Percentiles rank a stretch among this genome's conserved stretches.
phyloP scores from a whole-genome alignment of 2,329 filamentous ascomycete genomes.

The Ascochyta viciae-villosae region DNA sequence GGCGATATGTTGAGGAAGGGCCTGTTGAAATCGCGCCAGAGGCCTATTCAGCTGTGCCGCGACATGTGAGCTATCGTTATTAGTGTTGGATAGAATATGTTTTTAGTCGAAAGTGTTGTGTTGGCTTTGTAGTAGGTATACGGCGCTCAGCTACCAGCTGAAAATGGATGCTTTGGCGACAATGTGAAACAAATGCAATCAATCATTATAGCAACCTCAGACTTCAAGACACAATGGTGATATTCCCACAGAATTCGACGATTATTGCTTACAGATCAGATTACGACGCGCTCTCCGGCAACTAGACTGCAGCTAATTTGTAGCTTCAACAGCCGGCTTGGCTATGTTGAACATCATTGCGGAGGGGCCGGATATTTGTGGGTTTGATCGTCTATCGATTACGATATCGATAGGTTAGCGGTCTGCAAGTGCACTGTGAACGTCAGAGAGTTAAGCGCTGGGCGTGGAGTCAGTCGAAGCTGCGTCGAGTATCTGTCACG shows the following conservation, averaged over 20 bases:
- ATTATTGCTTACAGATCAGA: conserved; percentile 1
- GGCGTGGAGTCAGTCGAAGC: too few species aligned
- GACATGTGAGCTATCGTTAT: conserved; percentile 48
- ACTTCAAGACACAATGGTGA: neutral
- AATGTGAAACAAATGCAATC: neutral
- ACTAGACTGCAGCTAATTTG: conserved; percentile 10
- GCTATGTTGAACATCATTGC: conserved; percentile 11
- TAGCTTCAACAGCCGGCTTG: conserved; percentile 7
- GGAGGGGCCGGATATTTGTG: conserved; percentile 16
- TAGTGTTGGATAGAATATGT: conserved; percentile 20
- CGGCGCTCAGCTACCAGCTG: neutral
- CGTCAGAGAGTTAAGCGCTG: neutral
- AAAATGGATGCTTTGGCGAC: neutral
- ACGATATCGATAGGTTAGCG: conserved; percentile 12
- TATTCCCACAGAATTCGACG: neutral
- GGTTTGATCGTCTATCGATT: conserved; percentile 16
- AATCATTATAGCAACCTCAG: neutral
- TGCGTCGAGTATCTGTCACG: too few species aligned
- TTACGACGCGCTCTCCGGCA: neutral
- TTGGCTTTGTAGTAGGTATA: neutral
- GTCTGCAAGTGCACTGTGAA: neutral
- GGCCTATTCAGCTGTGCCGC: conserved; percentile 36
- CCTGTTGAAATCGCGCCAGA: conserved; percentile 39
- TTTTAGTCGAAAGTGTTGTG: neutral
- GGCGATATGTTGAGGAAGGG: conserved; percentile 53